Evolutionary conservation across 192 early-diverging fungal species (phyloP).

Genomic region (Spinellus fusiger): DNA sequence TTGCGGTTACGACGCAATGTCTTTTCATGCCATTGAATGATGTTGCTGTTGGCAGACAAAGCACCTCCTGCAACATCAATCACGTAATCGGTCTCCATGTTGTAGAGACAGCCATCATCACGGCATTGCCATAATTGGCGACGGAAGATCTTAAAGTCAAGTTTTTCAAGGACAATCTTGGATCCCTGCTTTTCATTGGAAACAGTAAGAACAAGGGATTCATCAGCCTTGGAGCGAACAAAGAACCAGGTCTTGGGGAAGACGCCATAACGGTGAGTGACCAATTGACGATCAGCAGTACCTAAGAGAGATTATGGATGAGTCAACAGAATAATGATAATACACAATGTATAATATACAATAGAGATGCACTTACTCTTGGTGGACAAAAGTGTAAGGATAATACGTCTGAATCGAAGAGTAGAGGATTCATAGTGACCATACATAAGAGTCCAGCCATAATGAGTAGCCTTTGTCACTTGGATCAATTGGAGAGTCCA

Average conservation of each 20-base stretch:
- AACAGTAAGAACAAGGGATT: constrained; percentile 12
- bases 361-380: too few species aligned
- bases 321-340: constrained; percentile 1
- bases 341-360: too few species aligned
- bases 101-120: constrained; percentile 17
- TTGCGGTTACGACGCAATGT: constrained; percentile 7
- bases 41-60: constrained; percentile 2
- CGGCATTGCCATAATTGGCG: constrained; percentile 24
- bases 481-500: constrained; percentile 4
- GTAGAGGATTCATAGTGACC: constrained; percentile 11
- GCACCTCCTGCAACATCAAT: constrained; percentile 26
- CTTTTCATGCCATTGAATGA: constrained; percentile 28
- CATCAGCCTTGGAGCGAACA: constrained; percentile 16
- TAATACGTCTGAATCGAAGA: too few species aligned
- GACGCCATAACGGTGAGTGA: constrained; percentile 12
- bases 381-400: too few species aligned
- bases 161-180: constrained; percentile 19
- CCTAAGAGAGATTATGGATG: not conserved
- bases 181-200: constrained; percentile 13
- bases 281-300: constrained; percentile 5
- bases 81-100: constrained; percentile 15
- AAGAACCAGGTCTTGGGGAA: constrained; percentile 31
- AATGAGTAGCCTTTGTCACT: not conserved
- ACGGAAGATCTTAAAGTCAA: constrained; percentile 15
- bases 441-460: constrained; percentile 17